Conservation (phyloP, 2,329 filamentous ascomycete species). For the Cercospora berteroae region DNA sequence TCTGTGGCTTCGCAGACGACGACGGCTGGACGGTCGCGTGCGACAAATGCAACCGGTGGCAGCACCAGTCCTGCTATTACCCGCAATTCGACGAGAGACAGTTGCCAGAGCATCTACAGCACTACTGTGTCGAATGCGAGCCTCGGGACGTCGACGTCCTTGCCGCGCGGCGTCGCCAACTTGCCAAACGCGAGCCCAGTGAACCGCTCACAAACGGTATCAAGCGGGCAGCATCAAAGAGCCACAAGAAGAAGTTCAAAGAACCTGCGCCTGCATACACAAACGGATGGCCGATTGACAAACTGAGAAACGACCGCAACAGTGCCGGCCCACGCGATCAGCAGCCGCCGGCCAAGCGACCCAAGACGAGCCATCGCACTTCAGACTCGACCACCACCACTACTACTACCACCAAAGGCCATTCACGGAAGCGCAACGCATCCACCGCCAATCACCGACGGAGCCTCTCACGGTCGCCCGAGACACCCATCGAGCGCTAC, state of each 20-base stretch:
- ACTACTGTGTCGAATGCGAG: slow-evolving; percentile 86
- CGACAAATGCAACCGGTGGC: slow-evolving; percentile 94
- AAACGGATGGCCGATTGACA: slow-evolving; percentile 63
- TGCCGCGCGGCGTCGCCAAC: slow-evolving; percentile 59
- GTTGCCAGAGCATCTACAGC: slow-evolving; percentile 61
- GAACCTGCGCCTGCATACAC: slow-evolving; percentile 58
- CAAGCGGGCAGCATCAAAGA: slow-evolving; percentile 74
- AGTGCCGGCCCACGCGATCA: slow-evolving; percentile 52
- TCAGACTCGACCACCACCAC: slow-evolving; percentile 72
- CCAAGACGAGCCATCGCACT: slow-evolving; percentile 76
- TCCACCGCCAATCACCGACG: slow-evolving; percentile 60
- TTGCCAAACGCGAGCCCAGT: slow-evolving; percentile 41
- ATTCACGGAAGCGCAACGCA: slow-evolving; percentile 60
- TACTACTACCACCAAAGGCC: slow-evolving; percentile 61
- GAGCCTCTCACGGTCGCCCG: slow-evolving; percentile 74
- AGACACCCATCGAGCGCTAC: slow-evolving; percentile 34
- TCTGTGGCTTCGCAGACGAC: slow-evolving; percentile 89
- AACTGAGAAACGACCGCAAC: slow-evolving; percentile 57
- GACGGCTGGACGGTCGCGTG: slow-evolving; percentile 97
- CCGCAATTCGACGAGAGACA: slow-evolving; percentile 61
- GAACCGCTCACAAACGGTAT: slow-evolving; percentile 59
- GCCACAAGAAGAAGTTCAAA: slow-evolving; percentile 83
- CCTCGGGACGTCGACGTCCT: slow-evolving; percentile 72
- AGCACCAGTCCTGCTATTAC: slow-evolving; percentile 97
- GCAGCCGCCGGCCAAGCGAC: slow-evolving; percentile 69